These are phyloP conservation scores for Triticum urartu DNA, from an alignment of 176 grass and related monocot genomes.

Conservation along the genomic window DNA sequence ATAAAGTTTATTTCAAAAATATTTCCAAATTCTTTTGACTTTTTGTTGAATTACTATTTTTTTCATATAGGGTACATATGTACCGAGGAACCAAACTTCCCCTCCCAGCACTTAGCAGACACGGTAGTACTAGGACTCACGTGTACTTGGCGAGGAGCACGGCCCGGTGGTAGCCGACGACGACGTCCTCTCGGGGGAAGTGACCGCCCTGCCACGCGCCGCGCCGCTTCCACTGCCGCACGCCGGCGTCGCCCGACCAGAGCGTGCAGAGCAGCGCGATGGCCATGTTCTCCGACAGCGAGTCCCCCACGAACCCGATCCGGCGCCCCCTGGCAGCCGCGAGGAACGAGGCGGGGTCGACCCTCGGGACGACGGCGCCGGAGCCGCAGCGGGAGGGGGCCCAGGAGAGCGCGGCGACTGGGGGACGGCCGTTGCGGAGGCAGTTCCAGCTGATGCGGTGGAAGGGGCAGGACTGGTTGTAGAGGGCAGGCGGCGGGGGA, in stretches of 20 bases:
- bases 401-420: conserved; percentile 60
- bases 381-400: conserved; percentile 60
- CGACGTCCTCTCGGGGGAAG: conserved; percentile 70
- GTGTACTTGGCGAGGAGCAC: conserved; percentile 86
- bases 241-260: conserved; percentile 51
- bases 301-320: conserved; percentile 80
- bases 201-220: conserved; percentile 59
- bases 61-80: too few species aligned
- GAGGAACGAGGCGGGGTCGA: conserved; percentile 58
- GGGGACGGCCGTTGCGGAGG: conserved; percentile 58
- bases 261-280: conserved; percentile 70
- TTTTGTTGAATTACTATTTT: too few species aligned
- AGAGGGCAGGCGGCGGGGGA: conserved; percentile 34
- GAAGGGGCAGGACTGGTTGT: conserved; percentile 63
- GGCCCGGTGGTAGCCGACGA: conserved; percentile 84
- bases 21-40: too few species aligned
- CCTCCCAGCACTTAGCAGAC: not conserved
- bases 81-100: too few species aligned
- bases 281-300: conserved; percentile 80
- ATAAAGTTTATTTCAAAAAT: too few species aligned
- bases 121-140: conserved; percentile 29
- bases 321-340: conserved; percentile 40
- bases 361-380: conserved; percentile 50
- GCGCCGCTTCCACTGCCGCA: conserved; percentile 87
- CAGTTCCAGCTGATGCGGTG: conserved; percentile 90